Base-by-base conservation (phyloP, 2,329 filamentous ascomycete species). In the Colletotrichum sojae region DNA sequence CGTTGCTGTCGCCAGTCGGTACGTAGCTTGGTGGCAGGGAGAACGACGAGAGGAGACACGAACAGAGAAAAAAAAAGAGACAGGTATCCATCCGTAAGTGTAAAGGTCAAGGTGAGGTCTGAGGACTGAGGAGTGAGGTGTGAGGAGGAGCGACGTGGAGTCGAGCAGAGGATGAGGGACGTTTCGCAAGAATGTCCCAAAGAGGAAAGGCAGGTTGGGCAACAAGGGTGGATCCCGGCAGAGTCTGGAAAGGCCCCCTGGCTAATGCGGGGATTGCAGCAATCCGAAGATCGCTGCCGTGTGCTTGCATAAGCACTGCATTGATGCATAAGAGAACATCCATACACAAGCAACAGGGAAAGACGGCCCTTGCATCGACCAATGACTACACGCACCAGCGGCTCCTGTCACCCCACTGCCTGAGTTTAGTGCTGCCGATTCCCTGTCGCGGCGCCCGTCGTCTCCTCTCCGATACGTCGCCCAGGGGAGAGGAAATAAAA, bases 131-230 rank as follows among this genome's bases (percentile, higher is more conserved):
- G 36, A 27, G 48, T 27, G 61, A 65, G 12, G 66, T 39, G 45
- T 46, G 55, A 55, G 16, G 36, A 22, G n/a, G 16, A 51, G 8
- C 43, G 54, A 52, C 52, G 61, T 45, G 51, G 54, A 65, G 61
- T 58, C 45, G 16, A 36, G 48, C 54, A 55, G 51, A 66, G 49
- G 61, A 66, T 43, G 45, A 69, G 56, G 63, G 63, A 63, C 57
- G 67, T 63, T 73, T 73, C 72, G 72, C 72, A 73, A 73, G 71
- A 72, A 69, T 73, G 70, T 71, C 72, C 72, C 61, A 63, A 73
- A 73, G 67, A 48, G 63, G 71, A 59, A 71, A 71, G 25, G 63
- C 63, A 63, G 64, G 13, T 52, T 56, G 43, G 48, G 15, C 27
- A 52, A n/a, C 36, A 70, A 45, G 57, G 61, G 61, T 54, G 48